Evolutionary conservation across 129 eudicot genomes (phyloP).

Genomic region (Heracleum sosnowskyi): DNA sequence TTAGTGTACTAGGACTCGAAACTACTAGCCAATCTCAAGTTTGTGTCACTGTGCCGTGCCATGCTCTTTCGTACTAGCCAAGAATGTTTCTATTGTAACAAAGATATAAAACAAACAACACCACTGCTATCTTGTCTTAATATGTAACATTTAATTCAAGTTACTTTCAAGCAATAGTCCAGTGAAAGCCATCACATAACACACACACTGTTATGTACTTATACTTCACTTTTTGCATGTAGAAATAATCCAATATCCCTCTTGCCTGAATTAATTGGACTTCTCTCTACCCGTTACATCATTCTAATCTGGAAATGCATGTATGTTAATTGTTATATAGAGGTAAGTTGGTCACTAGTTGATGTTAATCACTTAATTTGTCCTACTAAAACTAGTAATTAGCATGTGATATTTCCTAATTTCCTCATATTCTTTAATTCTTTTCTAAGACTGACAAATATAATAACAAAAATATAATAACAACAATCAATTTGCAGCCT

Average conservation of each 20-base stretch:
- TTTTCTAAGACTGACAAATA: too few relatives aligned
- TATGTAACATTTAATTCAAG: too few relatives aligned
- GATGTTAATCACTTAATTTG: background rate
- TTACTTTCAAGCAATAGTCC: too few relatives aligned
- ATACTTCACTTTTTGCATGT: background rate
- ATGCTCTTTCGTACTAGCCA: background rate
- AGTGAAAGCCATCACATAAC: too few relatives aligned
- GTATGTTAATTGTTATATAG: background rate
- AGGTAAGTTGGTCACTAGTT: background rate
- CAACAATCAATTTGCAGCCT: too few relatives aligned
- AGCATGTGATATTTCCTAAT: too few relatives aligned
- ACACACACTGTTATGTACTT: background rate
- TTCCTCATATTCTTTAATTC: background rate
- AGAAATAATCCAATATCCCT: background rate
- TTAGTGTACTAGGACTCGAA: background rate
- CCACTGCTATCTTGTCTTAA: too few relatives aligned
- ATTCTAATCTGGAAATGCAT: background rate
- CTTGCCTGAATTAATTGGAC: background rate
- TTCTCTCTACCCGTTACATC: background rate
- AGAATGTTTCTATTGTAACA: background rate
- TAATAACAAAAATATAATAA: too few relatives aligned
- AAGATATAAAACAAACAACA: too few relatives aligned
- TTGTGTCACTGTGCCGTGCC: background rate
- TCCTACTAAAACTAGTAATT: too few relatives aligned
- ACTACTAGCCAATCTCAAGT: background rate